Base-by-base conservation (phyloP, 192 early-diverging fungal species). In the Linnemannia elongata region DNA sequence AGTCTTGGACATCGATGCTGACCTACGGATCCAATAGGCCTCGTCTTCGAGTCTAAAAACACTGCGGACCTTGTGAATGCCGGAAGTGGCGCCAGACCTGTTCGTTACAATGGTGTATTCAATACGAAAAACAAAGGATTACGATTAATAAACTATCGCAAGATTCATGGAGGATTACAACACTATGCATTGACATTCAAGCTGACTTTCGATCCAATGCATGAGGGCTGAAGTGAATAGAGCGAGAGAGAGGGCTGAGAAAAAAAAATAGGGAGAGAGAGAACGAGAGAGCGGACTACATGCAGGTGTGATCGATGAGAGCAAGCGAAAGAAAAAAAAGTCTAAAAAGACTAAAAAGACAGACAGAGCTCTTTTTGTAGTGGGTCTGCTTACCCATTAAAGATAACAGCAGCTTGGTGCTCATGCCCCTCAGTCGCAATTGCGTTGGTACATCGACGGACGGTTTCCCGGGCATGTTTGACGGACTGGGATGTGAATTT, bases 41-140 rank as follows among this genome's bases (percentile, higher is more conserved):
- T 75, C 74, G 39, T 85, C 83, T 9, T 54, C 68, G 6, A 85
- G 74, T 30, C 77, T 78, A 70, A 85, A 85, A 27, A 85, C 83
- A 68, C 76, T 85, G 1, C 83, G 83, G 39, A 85, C 41, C 52
- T 85, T 85, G 54, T 79, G 75, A 74, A 85, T 63, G 2, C 68
- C 83, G 0, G 83, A 75, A 2, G 83, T 85, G 5, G 83, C 79
- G 8, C 83, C 83, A 73, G 79, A 74, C 6, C 83, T 85, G 66
- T 52, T 75, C 22, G 49, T 20, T 52, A 45, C 15, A 45, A 1
- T 45, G 9, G 57, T 35, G n/a, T 27, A 6, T 27, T 15, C 4
- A 66, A 9, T 38, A 20, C 36, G 69, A 71, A 38, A 71, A 71
- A 71, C 38, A 54, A 57, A 55, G 52, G n/a, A 5, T 7, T 36